phyloP scores from a whole-genome alignment of 176 grass and related monocot species.

The Oryza brachyantha region DNA sequence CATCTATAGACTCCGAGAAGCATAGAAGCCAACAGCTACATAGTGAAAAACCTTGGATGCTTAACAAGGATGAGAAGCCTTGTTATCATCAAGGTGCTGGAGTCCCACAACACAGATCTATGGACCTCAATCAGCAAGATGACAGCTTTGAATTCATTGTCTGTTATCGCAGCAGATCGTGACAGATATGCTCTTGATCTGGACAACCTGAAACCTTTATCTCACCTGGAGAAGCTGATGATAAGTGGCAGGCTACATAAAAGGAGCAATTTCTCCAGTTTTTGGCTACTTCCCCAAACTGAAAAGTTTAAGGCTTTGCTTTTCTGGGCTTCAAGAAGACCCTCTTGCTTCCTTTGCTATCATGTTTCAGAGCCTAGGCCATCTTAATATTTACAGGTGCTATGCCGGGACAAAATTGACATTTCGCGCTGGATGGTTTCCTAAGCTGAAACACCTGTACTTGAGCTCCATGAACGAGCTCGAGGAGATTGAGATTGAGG shows the following conservation, averaged over 20 bases:
- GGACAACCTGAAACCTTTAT: not conserved
- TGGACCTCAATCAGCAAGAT: conserved; percentile 46
- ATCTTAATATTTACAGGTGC: conserved; percentile 2
- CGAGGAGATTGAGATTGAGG: conserved; percentile 21
- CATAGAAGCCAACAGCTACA: conserved; percentile 6
- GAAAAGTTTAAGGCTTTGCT: conserved; percentile 26
- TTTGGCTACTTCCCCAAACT: not conserved
- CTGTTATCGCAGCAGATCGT: not conserved
- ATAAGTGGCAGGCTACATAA: conserved; percentile 31
- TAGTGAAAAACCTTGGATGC: conserved; percentile 24
- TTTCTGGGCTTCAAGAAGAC: conserved; percentile 29
- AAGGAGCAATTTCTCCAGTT: not conserved
- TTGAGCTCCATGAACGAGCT: conserved; percentile 21
- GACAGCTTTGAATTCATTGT: conserved; percentile 18
- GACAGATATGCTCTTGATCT: conserved; percentile 28
- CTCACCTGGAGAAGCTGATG: conserved; percentile 30
- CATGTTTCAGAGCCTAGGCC: conserved; percentile 28
- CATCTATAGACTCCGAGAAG: conserved; percentile 28
- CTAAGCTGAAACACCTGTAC: conserved; percentile 24
- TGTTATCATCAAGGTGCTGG: conserved; percentile 17
- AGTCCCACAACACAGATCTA: conserved; percentile 13
- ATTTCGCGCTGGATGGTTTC: conserved; percentile 37
- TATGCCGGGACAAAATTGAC: conserved; percentile 12
- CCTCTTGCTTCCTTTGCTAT: conserved; percentile 18
- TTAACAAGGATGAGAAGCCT: conserved; percentile 28